Conservation (phyloP, 2,329 filamentous ascomycete species). For the Botrytis elliptica region DNA sequence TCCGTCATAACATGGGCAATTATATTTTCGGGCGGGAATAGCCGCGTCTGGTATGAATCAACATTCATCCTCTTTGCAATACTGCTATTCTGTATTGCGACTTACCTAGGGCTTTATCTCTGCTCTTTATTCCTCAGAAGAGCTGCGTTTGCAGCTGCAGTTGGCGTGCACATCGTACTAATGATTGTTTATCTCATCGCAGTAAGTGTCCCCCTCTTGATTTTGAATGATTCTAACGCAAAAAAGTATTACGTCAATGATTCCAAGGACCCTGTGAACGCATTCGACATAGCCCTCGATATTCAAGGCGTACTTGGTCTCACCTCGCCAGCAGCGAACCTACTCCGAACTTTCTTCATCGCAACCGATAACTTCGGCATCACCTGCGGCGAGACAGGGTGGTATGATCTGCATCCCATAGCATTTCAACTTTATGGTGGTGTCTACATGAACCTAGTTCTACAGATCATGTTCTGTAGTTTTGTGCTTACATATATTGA, state of each 20-base stretch:
- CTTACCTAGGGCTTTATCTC: not conserved
- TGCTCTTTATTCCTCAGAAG: not conserved
- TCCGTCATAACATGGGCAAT: not conserved
- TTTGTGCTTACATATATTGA: not conserved
- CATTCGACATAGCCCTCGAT: not conserved
- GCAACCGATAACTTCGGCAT: slow-evolving; percentile 38
- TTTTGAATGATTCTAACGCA: not conserved
- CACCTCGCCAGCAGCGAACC: slow-evolving; percentile 49
- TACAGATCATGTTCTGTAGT: slow-evolving; percentile 29
- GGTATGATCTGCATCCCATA: slow-evolving; percentile 24
- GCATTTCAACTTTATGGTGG: slow-evolving; percentile 33
- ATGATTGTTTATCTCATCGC: slow-evolving; percentile 50
- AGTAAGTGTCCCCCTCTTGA: slow-evolving; percentile 50
- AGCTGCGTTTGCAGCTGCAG: slow-evolving; percentile 24
- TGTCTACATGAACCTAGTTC: slow-evolving; percentile 32
- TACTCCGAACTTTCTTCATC: slow-evolving; percentile 57
- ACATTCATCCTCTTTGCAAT: not conserved
- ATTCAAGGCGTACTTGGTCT: not conserved
- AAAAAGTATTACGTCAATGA: not conserved
- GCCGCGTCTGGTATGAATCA: not conserved
- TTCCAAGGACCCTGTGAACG: not conserved
- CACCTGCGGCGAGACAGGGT: slow-evolving; percentile 32
- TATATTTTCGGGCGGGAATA: not conserved
- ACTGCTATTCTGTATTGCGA: not conserved
- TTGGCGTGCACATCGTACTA: slow-evolving; percentile 37